Conservation (phyloP, 768 basidiomycete species). For the Daedalea quercina region DNA sequence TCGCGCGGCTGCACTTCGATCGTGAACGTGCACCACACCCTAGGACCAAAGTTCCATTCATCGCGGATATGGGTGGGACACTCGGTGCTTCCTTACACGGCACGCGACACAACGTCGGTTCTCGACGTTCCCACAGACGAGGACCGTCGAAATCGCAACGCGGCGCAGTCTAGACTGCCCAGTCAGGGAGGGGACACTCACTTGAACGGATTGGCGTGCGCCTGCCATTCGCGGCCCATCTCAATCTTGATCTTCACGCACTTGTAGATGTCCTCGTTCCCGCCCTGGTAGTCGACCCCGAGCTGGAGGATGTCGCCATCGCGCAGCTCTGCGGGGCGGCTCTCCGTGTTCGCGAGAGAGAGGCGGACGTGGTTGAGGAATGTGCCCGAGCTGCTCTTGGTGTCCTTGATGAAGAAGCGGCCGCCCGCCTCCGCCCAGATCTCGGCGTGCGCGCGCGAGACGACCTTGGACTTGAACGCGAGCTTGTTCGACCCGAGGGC, state of each 20-base stretch:
- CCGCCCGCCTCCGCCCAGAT: conserved; percentile 71
- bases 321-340: conserved; percentile 68
- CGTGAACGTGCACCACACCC: not conserved
- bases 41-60: no score
- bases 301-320: conserved; percentile 94
- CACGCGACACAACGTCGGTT: no score
- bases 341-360: conserved; percentile 78
- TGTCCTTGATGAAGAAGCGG: conserved; percentile 85
- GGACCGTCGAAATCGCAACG: no score
- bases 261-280: conserved; percentile 94
- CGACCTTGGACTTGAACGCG: conserved; percentile 94
- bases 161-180: no score
- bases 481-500: conserved; percentile 75
- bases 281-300: conserved; percentile 97
- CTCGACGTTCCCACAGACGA: no score
- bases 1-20: no score
- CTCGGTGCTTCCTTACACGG: not conserved
- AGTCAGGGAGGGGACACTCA: conserved; percentile 31
- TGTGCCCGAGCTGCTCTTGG: conserved; percentile 85
- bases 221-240: conserved; percentile 87
- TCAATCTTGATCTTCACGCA: conserved; percentile 95
- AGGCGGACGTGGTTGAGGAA: conserved; percentile 93
- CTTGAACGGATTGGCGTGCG: conserved; percentile 90
- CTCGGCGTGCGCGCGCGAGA: conserved; percentile 91
- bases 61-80: conserved; percentile 3